Evolutionary conservation across 2,329 filamentous ascomycete genomes (phyloP), one percentile per base, ranked within the genome.

Genomic region (Monosporascus sp.): DNA sequence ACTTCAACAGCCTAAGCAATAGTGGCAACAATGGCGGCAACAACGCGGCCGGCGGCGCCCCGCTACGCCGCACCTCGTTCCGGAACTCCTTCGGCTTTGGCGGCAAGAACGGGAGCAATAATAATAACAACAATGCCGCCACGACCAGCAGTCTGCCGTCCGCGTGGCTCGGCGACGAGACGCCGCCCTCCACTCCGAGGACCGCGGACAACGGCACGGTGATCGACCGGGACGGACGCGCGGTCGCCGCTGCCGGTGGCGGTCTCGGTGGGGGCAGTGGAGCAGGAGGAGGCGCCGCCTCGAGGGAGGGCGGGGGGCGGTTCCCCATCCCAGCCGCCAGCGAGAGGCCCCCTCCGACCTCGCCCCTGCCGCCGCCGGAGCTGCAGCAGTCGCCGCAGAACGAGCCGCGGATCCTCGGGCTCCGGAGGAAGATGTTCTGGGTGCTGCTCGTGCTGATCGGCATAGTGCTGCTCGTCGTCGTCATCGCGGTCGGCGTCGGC

Each of bases 361-460:
- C 31, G 31, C 4, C 31, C 31, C 9, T 4, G 31, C 2, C 31
- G 5, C 31, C 9, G 31, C 9, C 31, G 31, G 31, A 35, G 11
- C 31, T 5, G 11, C 31, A 35, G 11, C 31, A 14, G 31, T 20
- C 48, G 15, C 52, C 55, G 37, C 52, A 50, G 38, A 41, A 45
- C 9, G 57, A 62, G 31, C 53, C 58, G 58, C 56, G 55, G 43
- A 65, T 62, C 53, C 62, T 66, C 41, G 65, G 70, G 2, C 37
- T 72, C 47, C 64, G 56, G 49, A 66, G 59, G 50, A 63, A 65
- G 26, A 53, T 65, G 37, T 70, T 76, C 43, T 76, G 70, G 71
- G 51, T 59, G 7, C 48, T 74, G 5, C 26, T 73, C 1, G 59
- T 64, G 2, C 58, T 66, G 3, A 49, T 66, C 5, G 51, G 22